These are phyloP conservation scores for Boletus tomentosulus DNA, from an alignment of 768 basidiomycete genomes.

Conservation along the genomic window DNA sequence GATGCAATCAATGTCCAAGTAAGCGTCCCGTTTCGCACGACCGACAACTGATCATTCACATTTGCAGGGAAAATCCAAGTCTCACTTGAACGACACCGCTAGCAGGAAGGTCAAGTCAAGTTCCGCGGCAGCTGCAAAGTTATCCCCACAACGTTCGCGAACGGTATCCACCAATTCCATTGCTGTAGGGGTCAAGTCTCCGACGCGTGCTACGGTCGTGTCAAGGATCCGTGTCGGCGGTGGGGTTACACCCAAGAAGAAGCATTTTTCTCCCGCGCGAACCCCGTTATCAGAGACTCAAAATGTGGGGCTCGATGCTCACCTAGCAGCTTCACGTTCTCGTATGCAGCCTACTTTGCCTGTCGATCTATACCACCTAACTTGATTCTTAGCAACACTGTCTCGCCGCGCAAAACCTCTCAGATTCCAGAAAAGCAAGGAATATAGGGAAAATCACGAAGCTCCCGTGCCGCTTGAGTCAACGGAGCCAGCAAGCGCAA, in stretches of 20 bases:
- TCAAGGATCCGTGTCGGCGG: slow-evolving; percentile 20
- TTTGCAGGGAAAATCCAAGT: slow-evolving; percentile 18
- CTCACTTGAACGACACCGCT: neutral
- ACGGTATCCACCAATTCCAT: slow-evolving; percentile 1
- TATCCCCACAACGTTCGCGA: slow-evolving; percentile 13
- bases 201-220: slow-evolving; percentile 10
- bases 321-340: slow-evolving; percentile 10
- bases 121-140: slow-evolving; percentile 5
- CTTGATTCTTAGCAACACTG: slow-evolving; percentile 6
- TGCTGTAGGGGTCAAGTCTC: slow-evolving; percentile 16
- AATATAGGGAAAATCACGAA: slow-evolving; percentile 5
- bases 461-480: neutral
- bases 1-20: slow-evolving; percentile 59
- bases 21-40: slow-evolving; percentile 8
- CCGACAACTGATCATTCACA: neutral
- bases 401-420: slow-evolving; percentile 13
- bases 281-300: slow-evolving; percentile 23
- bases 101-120: slow-evolving; percentile 10
- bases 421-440: slow-evolving; percentile 7
- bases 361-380: neutral
- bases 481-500: slow-evolving; percentile 2
- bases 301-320: slow-evolving; percentile 15
- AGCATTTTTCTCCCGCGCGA: slow-evolving; percentile 17
- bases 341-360: slow-evolving; percentile 15
- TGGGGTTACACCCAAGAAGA: slow-evolving; percentile 24